Conservation (phyloP, 768 basidiomycete species). For the Russula brevipes region DNA sequence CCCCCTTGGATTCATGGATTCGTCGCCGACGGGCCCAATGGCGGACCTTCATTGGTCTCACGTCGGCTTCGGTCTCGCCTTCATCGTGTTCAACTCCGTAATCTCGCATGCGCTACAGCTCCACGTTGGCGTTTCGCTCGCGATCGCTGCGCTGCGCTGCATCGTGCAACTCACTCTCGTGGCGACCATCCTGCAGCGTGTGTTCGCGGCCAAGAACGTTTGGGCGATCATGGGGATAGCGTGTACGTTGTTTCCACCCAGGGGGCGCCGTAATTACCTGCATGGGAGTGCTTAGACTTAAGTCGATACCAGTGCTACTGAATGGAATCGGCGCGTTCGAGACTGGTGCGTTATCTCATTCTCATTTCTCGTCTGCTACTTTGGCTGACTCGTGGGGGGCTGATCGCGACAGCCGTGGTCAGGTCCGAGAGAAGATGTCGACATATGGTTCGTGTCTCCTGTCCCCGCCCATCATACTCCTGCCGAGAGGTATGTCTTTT, state of each 20-base stretch:
- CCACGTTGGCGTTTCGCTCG: slow-evolving; percentile 60
- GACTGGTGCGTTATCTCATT: slow-evolving; percentile 47
- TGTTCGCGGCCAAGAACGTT: slow-evolving; percentile 70
- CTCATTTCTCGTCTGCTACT: background rate
- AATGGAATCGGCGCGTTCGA: slow-evolving; percentile 77
- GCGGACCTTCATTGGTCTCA: slow-evolving; percentile 60
- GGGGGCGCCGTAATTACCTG: background rate
- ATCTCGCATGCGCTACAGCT: slow-evolving; percentile 62
- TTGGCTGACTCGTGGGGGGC: background rate
- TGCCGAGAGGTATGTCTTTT: background rate
- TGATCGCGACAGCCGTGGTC: slow-evolving; percentile 53
- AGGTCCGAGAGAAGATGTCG: slow-evolving; percentile 68
- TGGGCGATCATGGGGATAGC: slow-evolving; percentile 73
- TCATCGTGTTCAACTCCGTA: slow-evolving; percentile 67
- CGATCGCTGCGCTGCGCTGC: slow-evolving; percentile 69
- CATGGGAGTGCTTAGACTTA: background rate
- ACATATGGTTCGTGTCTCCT: slow-evolving; percentile 55
- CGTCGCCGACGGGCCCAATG: slow-evolving; percentile 21
- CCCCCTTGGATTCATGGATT: slow-evolving; percentile 32
- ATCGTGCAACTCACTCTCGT: slow-evolving; percentile 73
- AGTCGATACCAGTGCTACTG: slow-evolving; percentile 45
- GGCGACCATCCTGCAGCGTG: slow-evolving; percentile 59
- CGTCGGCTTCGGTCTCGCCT: slow-evolving; percentile 67
- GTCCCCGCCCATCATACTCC: background rate
- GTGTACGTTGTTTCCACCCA: slow-evolving; percentile 41